Evolutionary conservation across 768 basidiomycete genomes (phyloP).

Genomic region (Suillus brevipes): DNA sequence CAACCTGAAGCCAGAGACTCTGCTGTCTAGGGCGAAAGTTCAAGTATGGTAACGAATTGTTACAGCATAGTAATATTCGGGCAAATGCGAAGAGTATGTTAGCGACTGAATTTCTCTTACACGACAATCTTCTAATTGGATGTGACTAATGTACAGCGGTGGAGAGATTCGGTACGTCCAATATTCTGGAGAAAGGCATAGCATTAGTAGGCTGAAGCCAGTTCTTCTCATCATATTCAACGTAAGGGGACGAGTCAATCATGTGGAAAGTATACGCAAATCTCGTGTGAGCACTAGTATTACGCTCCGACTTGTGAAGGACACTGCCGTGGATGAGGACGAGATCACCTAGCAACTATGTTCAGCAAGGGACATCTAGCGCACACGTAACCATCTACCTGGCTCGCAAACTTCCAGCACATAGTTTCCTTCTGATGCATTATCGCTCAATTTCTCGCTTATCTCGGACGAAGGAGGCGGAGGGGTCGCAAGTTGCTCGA

Average conservation of each 20-base stretch:
- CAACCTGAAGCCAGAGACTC: constrained; percentile 38
- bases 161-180: constrained; percentile 32
- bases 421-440: constrained; percentile 46
- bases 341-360: constrained; percentile 58
- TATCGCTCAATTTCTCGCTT: constrained; percentile 4
- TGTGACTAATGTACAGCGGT: constrained; percentile 1
- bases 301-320: constrained; percentile 88
- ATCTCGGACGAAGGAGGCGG: constrained; percentile 10
- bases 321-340: constrained; percentile 94
- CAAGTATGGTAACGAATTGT: constrained; percentile 17
- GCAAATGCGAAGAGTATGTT: background rate
- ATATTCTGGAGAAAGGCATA: constrained; percentile 76
- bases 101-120: background rate
- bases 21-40: constrained; percentile 32
- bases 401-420: constrained; percentile 72
- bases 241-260: constrained; percentile 75
- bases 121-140: background rate
- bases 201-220: constrained; percentile 88
- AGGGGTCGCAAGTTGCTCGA: constrained; percentile 58
- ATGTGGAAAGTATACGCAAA: constrained; percentile 97
- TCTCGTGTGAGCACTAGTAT: constrained; percentile 75
- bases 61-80: background rate
- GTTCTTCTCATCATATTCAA: constrained; percentile 85
- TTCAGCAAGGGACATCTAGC: background rate
- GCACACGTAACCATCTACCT: constrained; percentile 41